phyloP scores from a whole-genome alignment of 176 grass and related monocot genomes.

The Juncus effusus region DNA sequence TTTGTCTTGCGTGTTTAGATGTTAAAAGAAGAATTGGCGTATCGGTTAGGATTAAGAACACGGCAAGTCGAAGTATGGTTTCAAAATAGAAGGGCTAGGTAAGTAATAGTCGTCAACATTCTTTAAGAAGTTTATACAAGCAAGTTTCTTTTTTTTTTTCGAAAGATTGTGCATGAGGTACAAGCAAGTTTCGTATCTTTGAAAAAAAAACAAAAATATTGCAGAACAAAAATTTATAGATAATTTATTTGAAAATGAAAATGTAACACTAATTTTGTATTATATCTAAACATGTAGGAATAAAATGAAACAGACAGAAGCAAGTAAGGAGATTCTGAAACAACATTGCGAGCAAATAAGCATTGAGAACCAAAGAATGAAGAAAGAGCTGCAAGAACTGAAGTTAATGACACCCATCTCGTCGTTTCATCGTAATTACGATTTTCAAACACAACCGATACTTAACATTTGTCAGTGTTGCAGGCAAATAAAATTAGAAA shows the following conservation, averaged over 20 bases:
- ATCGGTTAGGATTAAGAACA: slow-evolving; percentile 20
- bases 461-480: no score
- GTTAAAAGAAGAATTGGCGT: slow-evolving; percentile 30
- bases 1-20: slow-evolving; percentile 6
- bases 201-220: background rate
- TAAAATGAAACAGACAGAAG: slow-evolving; percentile 31
- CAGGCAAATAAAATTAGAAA: no score
- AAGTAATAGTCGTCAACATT: background rate
- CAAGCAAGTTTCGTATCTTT: background rate
- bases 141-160: no score
- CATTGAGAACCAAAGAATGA: slow-evolving; percentile 30
- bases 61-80: slow-evolving; percentile 54
- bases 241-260: background rate
- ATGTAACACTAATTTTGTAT: background rate
- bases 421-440: background rate
- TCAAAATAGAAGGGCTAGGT: slow-evolving; percentile 51
- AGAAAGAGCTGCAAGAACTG: slow-evolving; percentile 33
- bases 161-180: no score
- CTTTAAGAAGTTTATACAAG: no score
- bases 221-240: background rate
- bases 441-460: no score
- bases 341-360: slow-evolving; percentile 15
- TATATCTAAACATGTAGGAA: slow-evolving; percentile 21
- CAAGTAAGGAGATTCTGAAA: slow-evolving; percentile 21
- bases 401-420: slow-evolving; percentile 4